These are phyloP conservation scores for Penicillium sp. DNA, from an alignment of 2,329 filamentous ascomycete genomes.

Conservation along the genomic window DNA sequence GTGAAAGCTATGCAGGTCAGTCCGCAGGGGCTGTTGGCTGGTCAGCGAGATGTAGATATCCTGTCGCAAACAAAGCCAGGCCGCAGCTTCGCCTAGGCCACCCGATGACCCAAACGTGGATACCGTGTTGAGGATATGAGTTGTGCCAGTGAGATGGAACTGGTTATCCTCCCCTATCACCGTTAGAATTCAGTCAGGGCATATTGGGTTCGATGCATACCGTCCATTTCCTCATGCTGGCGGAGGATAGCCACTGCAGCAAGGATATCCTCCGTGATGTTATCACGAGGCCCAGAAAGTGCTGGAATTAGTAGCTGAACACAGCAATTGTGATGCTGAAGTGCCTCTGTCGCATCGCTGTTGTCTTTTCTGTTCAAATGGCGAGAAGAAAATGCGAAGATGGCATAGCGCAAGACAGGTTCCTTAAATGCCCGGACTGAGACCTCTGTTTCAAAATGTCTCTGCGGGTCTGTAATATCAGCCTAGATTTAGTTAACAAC, in stretches of 20 bases:
- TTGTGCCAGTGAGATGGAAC: slow-evolving; percentile 39
- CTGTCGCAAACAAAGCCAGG: slow-evolving; percentile 42
- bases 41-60: slow-evolving; percentile 41
- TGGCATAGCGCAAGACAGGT: slow-evolving; percentile 33
- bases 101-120: slow-evolving; percentile 40
- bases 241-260: slow-evolving; percentile 36
- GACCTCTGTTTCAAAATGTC: slow-evolving; percentile 35
- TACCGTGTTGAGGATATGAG: slow-evolving; percentile 38
- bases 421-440: slow-evolving; percentile 32
- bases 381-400: slow-evolving; percentile 37
- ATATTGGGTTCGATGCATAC: slow-evolving; percentile 8
- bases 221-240: slow-evolving; percentile 39
- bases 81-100: slow-evolving; percentile 42
- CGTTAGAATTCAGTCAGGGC: slow-evolving; percentile 1
- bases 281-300: slow-evolving; percentile 27
- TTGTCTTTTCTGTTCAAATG: slow-evolving; percentile 30
- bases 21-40: slow-evolving; percentile 34
- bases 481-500: slow-evolving; percentile 14
- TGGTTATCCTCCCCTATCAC: slow-evolving; percentile 32
- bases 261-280: slow-evolving; percentile 33
- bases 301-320: slow-evolving; percentile 37
- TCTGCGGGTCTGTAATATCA: slow-evolving; percentile 34
- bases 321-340: slow-evolving; percentile 36
- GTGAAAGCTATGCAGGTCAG: slow-evolving; percentile 38
- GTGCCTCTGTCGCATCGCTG: slow-evolving; percentile 28